These are phyloP conservation scores for Solanum piurae DNA, from an alignment of 257 asterid species.

Conservation along the genomic window DNA sequence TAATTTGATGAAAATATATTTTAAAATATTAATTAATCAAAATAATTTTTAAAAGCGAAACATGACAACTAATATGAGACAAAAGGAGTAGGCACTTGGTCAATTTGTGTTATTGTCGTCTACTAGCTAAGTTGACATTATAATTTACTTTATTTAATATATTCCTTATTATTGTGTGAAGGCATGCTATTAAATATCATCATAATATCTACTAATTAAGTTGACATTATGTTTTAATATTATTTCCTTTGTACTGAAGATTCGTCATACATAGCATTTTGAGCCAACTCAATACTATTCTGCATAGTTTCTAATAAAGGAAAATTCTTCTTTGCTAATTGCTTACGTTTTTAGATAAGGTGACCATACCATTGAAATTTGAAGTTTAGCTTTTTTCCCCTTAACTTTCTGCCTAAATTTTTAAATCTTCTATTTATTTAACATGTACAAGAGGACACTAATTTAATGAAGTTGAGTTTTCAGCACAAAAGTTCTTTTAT, in stretches of 20 bases:
- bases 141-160: not conserved
- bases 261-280: not conserved
- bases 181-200: not conserved
- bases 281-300: not conserved
- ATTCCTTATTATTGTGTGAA: not conserved
- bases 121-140: not conserved
- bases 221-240: not conserved
- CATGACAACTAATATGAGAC: not conserved
- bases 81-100: not conserved
- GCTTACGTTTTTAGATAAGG: not conserved
- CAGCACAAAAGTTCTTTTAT: not conserved
- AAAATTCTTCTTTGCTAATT: not conserved
- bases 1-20: not conserved
- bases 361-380: not conserved
- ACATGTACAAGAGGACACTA: not conserved
- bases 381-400: not conserved
- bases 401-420: not conserved
- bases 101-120: not conserved
- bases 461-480: not conserved
- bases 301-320: not conserved
- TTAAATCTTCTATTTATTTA: not conserved
- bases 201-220: not conserved
- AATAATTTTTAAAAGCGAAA: not conserved
- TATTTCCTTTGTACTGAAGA: not conserved
- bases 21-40: not conserved